Conservation (phyloP, 768 basidiomycete species). For the Tylopilus balloui region DNA sequence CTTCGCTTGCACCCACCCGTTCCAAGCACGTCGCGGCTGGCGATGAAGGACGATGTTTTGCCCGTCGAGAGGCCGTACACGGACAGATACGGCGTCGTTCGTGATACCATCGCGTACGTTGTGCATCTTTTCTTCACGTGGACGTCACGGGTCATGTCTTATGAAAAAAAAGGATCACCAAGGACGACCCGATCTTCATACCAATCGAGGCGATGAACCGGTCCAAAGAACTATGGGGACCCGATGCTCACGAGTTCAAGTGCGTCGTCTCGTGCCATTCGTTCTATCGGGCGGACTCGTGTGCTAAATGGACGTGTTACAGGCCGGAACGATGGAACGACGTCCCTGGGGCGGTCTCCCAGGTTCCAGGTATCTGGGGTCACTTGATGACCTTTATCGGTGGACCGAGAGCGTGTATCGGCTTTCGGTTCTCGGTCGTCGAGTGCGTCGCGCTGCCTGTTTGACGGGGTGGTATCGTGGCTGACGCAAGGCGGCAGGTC, state of each 20-base stretch:
- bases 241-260: constrained; percentile 61
- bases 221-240: constrained; percentile 54
- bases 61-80: constrained; percentile 45
- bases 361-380: constrained; percentile 58
- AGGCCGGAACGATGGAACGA: constrained; percentile 65
- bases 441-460: constrained; percentile 40
- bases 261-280: constrained; percentile 20
- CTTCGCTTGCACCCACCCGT: constrained; percentile 55
- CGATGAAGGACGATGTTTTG: constrained; percentile 49
- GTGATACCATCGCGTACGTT: constrained; percentile 37
- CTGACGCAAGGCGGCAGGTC: constrained; percentile 21
- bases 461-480: background rate
- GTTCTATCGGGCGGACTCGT: background rate
- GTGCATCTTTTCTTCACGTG: background rate
- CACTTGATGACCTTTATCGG: constrained; percentile 59
- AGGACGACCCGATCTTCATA: constrained; percentile 45
- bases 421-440: constrained; percentile 58
- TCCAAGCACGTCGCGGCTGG: constrained; percentile 38
- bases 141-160: background rate
- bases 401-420: constrained; percentile 63
- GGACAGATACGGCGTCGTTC: constrained; percentile 40
- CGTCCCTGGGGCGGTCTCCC: constrained; percentile 39
- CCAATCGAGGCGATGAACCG: constrained; percentile 54
- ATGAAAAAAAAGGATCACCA: constrained; percentile 30
- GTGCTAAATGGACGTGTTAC: background rate